Conservation (phyloP, 2,329 filamentous ascomycete species). For the Aureobasidium sp. region DNA sequence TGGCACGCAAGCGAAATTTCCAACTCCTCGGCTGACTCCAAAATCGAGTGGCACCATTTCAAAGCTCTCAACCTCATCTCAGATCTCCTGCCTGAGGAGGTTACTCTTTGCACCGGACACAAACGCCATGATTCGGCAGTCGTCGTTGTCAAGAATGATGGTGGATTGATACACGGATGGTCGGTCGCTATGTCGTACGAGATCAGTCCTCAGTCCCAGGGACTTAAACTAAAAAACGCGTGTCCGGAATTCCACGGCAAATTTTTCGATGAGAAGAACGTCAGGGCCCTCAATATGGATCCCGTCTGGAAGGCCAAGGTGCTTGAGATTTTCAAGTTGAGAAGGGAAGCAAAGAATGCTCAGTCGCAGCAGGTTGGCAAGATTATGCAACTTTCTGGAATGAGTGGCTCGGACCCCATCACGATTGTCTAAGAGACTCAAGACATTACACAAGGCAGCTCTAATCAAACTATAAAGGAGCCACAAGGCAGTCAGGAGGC, state of each 20-base stretch:
- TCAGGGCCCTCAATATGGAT: background rate
- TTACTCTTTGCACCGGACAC: background rate
- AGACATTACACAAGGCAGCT: no score
- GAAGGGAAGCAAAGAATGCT: background rate
- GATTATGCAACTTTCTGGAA: background rate
- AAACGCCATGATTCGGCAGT: background rate
- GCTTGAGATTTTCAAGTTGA: background rate
- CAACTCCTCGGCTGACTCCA: no score
- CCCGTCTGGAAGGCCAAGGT: conserved; percentile 1
- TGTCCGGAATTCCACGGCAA: no score
- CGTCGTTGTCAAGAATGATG: background rate
- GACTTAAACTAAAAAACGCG: no score
- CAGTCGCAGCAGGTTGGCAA: no score
- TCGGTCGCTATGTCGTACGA: background rate
- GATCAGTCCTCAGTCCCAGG: no score
- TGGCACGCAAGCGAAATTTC: background rate
- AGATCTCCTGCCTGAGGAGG: background rate
- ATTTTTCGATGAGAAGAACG: no score
- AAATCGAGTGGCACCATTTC: no score
- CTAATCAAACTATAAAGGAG: no score
- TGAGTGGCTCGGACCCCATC: background rate
- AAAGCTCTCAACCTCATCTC: background rate
- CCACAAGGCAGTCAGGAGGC: no score
- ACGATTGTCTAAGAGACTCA: no score
- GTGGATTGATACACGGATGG: background rate